These are phyloP conservation scores for Zancudomyces culisetae DNA, from an alignment of 371 early-diverging fungal genomes.

Conservation along the genomic window DNA sequence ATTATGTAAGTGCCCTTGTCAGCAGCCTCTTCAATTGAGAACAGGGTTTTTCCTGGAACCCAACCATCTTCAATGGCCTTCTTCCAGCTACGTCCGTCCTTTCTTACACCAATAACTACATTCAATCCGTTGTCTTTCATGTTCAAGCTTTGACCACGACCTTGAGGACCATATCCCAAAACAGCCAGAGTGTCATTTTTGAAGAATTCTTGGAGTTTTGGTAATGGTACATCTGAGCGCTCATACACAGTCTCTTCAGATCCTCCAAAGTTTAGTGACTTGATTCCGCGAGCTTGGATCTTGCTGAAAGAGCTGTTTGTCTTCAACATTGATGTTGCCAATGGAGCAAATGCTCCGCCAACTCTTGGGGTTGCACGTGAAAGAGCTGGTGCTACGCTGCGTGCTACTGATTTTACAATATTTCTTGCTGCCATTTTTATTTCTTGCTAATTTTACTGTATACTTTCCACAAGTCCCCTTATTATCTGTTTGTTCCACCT, in stretches of 20 bases:
- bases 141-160: constrained; percentile 91
- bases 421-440: constrained; percentile 1
- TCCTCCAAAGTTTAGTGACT: constrained; percentile 90
- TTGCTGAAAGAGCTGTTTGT: constrained; percentile 22
- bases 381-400: neutral
- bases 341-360: neutral
- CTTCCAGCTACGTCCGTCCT: constrained; percentile 78
- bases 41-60: constrained; percentile 88
- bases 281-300: constrained; percentile 57
- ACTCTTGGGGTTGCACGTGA: neutral
- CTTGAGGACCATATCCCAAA: constrained; percentile 95
- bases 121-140: constrained; percentile 89
- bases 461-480: too few species aligned
- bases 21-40: constrained; percentile 80
- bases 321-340: neutral
- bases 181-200: constrained; percentile 86
- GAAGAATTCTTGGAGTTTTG: constrained; percentile 79
- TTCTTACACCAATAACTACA: constrained; percentile 87
- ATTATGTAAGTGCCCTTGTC: constrained; percentile 80
- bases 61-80: constrained; percentile 89
- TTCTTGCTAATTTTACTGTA: too few species aligned
- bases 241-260: constrained; percentile 83
- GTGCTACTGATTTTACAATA: neutral
- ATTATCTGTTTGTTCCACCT: too few species aligned
- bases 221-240: constrained; percentile 80